These are phyloP conservation scores for Lachancea quebecensis DNA, from an alignment of 805 yeast genomes.

Conservation along the genomic window DNA sequence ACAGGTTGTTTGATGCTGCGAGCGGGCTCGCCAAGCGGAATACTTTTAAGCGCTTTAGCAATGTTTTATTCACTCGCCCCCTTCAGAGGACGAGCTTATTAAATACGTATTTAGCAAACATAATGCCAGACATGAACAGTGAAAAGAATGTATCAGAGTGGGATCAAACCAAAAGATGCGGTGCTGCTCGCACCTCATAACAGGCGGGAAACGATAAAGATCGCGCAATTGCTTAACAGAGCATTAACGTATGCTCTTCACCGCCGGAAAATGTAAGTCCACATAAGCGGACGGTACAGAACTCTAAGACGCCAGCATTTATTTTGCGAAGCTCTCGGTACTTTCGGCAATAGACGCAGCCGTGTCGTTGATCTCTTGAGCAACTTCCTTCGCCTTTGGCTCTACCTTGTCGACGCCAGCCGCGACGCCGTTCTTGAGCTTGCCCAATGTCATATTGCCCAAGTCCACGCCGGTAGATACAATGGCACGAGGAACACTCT, in stretches of 20 bases:
- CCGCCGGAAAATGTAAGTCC: no score
- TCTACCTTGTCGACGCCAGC: conserved; percentile 8
- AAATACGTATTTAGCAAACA: conserved; percentile 2
- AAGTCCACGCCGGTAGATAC: conserved; percentile 29
- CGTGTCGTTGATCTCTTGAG: conserved; percentile 6
- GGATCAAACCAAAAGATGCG: no score
- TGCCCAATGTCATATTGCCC: conserved; percentile 25
- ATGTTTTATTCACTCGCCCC: no score
- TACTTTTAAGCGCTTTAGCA: no score
- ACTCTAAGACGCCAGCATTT: background rate
- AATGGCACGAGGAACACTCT: conserved; percentile 29
- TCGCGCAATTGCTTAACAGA: no score
- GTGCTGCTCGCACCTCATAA: no score
- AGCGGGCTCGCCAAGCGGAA: no score
- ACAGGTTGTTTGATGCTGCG: no score
- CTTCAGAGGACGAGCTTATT: no score
- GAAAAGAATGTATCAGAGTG: no score
- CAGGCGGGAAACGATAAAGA: no score
- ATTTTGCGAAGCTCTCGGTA: conserved; percentile 1
- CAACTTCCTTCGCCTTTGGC: conserved; percentile 6
- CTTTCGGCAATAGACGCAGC: conserved; percentile 4
- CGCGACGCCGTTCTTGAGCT: conserved; percentile 16
- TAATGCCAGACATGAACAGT: conserved; percentile 1
- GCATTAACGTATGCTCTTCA: no score
- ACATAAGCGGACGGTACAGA: background rate